phyloP scores from a whole-genome alignment of 495 filamentous ascomycete species.

The Neurospora sp. region DNA sequence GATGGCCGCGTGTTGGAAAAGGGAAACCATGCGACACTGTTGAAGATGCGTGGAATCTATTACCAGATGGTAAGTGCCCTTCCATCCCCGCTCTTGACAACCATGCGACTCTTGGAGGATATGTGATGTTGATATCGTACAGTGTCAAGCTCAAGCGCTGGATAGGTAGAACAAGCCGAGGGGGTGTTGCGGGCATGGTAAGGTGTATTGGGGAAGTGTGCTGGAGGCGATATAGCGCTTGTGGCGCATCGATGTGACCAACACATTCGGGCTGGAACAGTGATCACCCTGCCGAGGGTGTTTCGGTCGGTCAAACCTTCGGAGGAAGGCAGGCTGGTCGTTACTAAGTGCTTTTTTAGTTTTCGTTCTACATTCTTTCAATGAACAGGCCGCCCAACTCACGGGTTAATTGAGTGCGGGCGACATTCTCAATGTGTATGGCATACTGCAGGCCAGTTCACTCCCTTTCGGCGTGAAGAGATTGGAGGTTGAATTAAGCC shows the following conservation, averaged over 20 bases:
- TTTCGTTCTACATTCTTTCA: background rate
- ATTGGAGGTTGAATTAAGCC: background rate
- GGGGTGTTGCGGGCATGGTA: background rate
- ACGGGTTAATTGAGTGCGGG: background rate
- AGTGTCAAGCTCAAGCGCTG: conserved; percentile 42
- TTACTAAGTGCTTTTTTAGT: background rate
- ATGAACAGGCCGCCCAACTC: background rate
- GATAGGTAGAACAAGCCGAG: conserved; percentile 23
- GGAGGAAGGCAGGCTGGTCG: background rate
- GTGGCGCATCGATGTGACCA: background rate
- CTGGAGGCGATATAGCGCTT: background rate
- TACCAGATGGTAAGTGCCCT: conserved; percentile 42
- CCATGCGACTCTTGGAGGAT: background rate
- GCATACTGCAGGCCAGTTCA: background rate
- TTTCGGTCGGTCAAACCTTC: background rate
- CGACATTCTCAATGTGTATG: background rate
- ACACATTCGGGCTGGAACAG: background rate
- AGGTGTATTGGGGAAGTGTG: background rate
- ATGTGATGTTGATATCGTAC: conserved; percentile 9
- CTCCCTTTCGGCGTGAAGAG: background rate
- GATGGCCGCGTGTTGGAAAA: conserved; percentile 44
- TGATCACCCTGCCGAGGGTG: background rate
- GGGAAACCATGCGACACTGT: conserved; percentile 39
- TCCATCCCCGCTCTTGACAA: background rate
- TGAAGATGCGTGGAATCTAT: conserved; percentile 43